Evolutionary conservation across 257 asterid species (phyloP).

Genomic region (Capsicum chinense): DNA sequence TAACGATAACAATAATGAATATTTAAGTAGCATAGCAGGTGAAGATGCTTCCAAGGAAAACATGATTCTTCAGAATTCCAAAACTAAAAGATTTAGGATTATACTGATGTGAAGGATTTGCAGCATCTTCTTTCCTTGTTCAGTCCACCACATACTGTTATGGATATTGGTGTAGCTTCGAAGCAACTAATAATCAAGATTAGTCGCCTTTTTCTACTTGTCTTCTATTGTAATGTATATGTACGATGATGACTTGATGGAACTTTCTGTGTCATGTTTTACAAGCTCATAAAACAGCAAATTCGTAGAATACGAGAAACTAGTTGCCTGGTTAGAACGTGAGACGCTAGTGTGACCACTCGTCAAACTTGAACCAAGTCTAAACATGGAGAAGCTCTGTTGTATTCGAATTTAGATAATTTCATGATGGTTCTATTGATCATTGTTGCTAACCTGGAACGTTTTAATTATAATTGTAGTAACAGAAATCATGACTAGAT

Average conservation of each 20-base stretch:
- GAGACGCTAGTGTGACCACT: neutral
- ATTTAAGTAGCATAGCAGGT: slow-evolving; percentile 8
- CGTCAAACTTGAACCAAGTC: neutral
- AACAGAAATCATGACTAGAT: neutral
- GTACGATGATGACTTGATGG: neutral
- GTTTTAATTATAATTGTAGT: neutral
- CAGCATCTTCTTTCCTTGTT: neutral
- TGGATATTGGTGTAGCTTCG: neutral
- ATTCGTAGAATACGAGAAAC: neutral
- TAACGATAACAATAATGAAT: slow-evolving; percentile 4
- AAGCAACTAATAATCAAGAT: neutral
- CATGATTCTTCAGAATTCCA: neutral
- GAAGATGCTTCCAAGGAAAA: neutral
- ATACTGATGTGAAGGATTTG: neutral
- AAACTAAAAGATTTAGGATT: neutral
- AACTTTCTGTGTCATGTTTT: neutral
- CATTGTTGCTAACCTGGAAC: neutral
- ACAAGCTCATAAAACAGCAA: neutral
- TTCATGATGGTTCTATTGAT: neutral
- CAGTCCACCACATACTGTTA: neutral
- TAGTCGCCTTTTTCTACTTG: neutral
- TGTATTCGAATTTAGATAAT: too few relatives aligned
- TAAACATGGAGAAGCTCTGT: neutral
- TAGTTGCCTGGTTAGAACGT: neutral
- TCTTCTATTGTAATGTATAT: neutral